Percentiles rank a stretch among this genome's conserved stretches.
Evolutionary conservation across 306 rosid genomes (phyloP).

Genomic region (Erythrophleum fordii): DNA sequence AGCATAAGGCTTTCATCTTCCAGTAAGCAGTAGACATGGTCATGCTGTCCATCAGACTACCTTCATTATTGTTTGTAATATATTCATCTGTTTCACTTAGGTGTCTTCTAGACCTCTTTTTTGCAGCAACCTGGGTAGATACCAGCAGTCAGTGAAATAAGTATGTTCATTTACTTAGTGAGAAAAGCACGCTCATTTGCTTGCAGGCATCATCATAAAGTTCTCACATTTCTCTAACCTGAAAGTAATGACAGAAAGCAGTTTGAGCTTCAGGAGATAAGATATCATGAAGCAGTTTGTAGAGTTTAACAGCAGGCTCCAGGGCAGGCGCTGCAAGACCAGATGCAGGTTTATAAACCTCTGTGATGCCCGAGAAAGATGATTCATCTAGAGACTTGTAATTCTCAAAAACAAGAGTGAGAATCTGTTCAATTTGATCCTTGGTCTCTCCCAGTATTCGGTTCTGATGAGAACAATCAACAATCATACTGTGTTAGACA

Average conservation of each 20-base stretch:
- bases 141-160: constrained; percentile 37
- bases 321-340: constrained; percentile 84
- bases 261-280: constrained; percentile 94
- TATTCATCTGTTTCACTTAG: constrained; percentile 94
- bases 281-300: constrained; percentile 91
- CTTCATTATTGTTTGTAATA: constrained; percentile 66
- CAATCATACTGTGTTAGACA: constrained; percentile 40
- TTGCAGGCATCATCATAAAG: constrained; percentile 33
- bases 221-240: constrained; percentile 60
- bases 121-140: constrained; percentile 78
- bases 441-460: constrained; percentile 93
- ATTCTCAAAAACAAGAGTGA: constrained; percentile 79
- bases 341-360: constrained; percentile 76
- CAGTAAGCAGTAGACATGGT: constrained; percentile 74
- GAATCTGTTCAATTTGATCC: constrained; percentile 87
- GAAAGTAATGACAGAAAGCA: constrained; percentile 91
- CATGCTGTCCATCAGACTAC: constrained; percentile 63
- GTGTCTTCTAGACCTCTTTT: constrained; percentile 88
- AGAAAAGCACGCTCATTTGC: neutral
- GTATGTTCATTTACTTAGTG: constrained; percentile 27
- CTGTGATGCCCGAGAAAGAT: constrained; percentile 74
- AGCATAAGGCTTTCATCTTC: constrained; percentile 84
- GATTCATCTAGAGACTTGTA: constrained; percentile 93
- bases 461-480: constrained; percentile 55
- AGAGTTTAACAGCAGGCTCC: constrained; percentile 91